phyloP scores from a whole-genome alignment of 2,329 filamentous ascomycete genomes.

The Calonectria ilicicola region DNA sequence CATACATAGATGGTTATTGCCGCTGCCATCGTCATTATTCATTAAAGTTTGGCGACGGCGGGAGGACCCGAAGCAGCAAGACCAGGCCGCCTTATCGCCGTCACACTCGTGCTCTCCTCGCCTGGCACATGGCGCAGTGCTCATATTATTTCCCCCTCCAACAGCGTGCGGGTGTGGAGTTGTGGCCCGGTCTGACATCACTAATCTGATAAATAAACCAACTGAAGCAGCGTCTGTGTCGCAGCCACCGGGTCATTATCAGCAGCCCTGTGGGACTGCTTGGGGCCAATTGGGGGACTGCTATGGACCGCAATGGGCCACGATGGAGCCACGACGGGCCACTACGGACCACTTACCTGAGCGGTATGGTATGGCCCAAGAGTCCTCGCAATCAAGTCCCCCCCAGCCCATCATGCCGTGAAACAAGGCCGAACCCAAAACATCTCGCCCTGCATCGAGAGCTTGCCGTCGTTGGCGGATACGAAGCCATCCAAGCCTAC shows the following conservation, averaged over 20 bases:
- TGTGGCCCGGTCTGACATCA: too few relatives aligned
- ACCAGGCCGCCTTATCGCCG: background rate
- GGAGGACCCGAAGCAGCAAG: background rate
- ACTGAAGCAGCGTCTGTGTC: background rate
- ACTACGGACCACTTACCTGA: too few relatives aligned
- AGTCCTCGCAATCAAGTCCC: constrained; percentile 7
- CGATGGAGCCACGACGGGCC: too few relatives aligned
- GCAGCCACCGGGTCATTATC: constrained; percentile 11
- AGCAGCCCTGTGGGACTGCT: constrained; percentile 5
- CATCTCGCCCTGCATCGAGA: constrained; percentile 3
- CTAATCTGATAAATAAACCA: background rate
- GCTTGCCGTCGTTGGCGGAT: background rate
- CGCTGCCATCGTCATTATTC: too few relatives aligned
- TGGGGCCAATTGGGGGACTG: too few relatives aligned
- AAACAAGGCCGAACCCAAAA: constrained; percentile 16
- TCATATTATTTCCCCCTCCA: background rate
- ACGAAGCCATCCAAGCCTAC: constrained; percentile 8
- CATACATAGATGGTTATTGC: too few relatives aligned
- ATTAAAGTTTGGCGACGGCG: background rate
- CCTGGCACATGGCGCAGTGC: constrained; percentile 6
- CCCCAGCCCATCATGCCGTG: constrained; percentile 6
- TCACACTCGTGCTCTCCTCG: background rate
- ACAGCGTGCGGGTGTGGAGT: background rate
- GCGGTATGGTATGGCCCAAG: constrained; percentile 6
- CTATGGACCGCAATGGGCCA: too few relatives aligned